These are phyloP conservation scores for Petunia secreta DNA, from an alignment of 257 asterid species.

Conservation along the genomic window DNA sequence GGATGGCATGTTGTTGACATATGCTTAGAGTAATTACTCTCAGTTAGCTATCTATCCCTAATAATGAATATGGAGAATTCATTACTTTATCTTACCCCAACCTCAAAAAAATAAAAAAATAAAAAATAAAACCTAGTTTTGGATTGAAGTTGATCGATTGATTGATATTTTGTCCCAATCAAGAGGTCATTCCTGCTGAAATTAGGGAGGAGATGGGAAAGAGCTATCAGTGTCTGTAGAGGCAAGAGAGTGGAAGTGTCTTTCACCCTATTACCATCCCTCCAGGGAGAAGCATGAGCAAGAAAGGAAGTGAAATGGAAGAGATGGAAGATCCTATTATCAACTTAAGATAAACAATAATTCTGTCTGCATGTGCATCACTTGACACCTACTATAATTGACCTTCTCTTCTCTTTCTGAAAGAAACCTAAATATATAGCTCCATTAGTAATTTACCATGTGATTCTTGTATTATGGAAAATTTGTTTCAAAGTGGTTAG, in stretches of 20 bases:
- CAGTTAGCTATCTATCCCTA: not conserved
- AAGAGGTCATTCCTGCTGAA: not conserved
- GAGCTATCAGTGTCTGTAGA: not conserved
- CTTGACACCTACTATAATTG: not conserved
- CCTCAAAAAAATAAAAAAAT: not conserved
- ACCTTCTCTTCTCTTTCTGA: not conserved
- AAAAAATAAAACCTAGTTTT: not conserved
- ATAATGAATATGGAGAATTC: not conserved
- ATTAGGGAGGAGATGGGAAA: constrained; percentile 5
- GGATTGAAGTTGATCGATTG: not conserved
- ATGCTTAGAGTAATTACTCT: not conserved
- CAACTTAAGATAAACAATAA: not conserved
- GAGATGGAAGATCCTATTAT: not conserved
- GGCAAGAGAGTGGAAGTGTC: constrained; percentile 5
- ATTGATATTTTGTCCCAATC: not conserved
- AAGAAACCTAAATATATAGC: not conserved
- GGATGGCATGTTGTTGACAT: not conserved
- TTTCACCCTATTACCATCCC: not conserved
- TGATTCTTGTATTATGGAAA: not conserved
- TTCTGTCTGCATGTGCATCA: not conserved
- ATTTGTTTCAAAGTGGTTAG: not conserved
- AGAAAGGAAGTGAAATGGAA: not conserved
- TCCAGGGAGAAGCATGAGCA: not conserved
- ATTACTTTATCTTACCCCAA: not conserved
- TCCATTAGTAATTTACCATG: not conserved